These are phyloP conservation scores for Botryotinia narcissicola DNA, from an alignment of 2,329 filamentous ascomycete genomes.

Conservation along the genomic window DNA sequence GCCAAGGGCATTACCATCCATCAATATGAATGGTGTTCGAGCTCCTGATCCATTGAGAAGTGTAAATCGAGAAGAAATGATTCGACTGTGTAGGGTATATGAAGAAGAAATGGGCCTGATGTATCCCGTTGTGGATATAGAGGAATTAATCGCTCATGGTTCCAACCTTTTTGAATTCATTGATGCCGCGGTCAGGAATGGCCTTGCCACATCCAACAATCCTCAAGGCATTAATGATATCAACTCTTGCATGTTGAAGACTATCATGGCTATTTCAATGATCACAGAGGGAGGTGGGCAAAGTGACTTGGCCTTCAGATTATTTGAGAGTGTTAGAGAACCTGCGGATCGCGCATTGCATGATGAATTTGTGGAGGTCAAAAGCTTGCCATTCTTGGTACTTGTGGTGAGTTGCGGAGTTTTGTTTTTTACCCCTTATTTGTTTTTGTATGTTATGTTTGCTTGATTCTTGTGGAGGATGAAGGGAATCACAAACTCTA, in stretches of 20 bases:
- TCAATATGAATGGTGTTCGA: slow-evolving; percentile 41
- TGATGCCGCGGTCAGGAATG: slow-evolving; percentile 60
- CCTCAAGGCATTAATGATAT: slow-evolving; percentile 52
- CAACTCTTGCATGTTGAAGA: slow-evolving; percentile 71
- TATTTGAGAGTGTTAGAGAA: slow-evolving; percentile 75
- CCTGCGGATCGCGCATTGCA: slow-evolving; percentile 64
- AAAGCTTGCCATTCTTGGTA: slow-evolving; percentile 56
- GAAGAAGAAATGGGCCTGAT: slow-evolving; percentile 90
- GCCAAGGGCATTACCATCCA: slow-evolving; percentile 23
- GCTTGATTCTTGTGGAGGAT: not conserved
- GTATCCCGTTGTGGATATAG: slow-evolving; percentile 82
- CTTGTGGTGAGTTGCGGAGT: slow-evolving; percentile 48
- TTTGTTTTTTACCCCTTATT: not conserved
- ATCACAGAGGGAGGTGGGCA: slow-evolving; percentile 76
- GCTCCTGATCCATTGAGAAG: slow-evolving; percentile 77
- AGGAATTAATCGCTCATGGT: slow-evolving; percentile 67
- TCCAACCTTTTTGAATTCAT: slow-evolving; percentile 70
- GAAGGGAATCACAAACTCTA: not conserved
- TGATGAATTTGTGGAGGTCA: slow-evolving; percentile 52
- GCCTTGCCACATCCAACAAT: slow-evolving; percentile 52
- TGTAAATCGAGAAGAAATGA: slow-evolving; percentile 73
- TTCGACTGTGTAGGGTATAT: slow-evolving; percentile 74
- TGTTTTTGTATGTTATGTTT: not conserved
- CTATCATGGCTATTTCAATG: slow-evolving; percentile 76
- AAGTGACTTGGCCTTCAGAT: slow-evolving; percentile 67